These are phyloP conservation scores for Stephania cephalantha DNA, from an alignment of 164 flowering plant species.

Conservation along the genomic window DNA sequence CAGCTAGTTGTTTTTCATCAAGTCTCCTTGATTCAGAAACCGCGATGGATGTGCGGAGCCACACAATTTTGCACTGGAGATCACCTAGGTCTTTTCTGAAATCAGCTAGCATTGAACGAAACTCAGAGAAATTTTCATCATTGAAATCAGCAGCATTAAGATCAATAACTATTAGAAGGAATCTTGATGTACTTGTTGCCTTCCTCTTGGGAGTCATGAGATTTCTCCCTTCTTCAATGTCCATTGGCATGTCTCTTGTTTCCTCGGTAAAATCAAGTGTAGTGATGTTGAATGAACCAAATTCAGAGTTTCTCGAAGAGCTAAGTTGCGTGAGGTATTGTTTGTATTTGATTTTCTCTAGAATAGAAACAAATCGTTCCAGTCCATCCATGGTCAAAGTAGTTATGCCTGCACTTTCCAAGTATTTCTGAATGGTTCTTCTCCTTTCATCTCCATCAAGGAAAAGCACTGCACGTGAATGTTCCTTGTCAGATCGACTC, in stretches of 20 bases:
- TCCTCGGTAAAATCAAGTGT: conserved; percentile 8
- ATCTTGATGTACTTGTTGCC: conserved; percentile 2
- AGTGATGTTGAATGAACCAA: conserved; percentile 4
- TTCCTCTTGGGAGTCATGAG: background rate
- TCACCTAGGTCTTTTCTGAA: conserved; percentile 8
- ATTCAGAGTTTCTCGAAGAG: conserved; percentile 22
- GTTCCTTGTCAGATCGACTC: conserved; percentile 14
- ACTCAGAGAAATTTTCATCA: conserved; percentile 10
- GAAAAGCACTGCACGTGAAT: conserved; percentile 38
- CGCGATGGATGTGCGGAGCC: conserved; percentile 21
- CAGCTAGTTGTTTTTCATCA: background rate
- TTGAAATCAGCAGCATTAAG: conserved; percentile 2
- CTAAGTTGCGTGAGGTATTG: conserved; percentile 6
- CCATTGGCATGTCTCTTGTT: conserved; percentile 15
- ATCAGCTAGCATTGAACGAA: conserved; percentile 10
- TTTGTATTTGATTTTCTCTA: conserved; percentile 34
- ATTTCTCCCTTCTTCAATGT: background rate
- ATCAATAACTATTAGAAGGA: conserved; percentile 19
- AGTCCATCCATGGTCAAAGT: conserved; percentile 27
- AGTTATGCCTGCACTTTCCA: conserved; percentile 42
- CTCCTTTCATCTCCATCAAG: conserved; percentile 42
- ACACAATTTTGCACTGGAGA: conserved; percentile 25
- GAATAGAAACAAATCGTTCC: conserved; percentile 27
- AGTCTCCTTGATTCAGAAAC: conserved; percentile 17
- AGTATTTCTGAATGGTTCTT: conserved; percentile 29